Evolutionary conservation across 495 filamentous ascomycete species (phyloP).

Genomic region (Penicillium mononematosum): DNA sequence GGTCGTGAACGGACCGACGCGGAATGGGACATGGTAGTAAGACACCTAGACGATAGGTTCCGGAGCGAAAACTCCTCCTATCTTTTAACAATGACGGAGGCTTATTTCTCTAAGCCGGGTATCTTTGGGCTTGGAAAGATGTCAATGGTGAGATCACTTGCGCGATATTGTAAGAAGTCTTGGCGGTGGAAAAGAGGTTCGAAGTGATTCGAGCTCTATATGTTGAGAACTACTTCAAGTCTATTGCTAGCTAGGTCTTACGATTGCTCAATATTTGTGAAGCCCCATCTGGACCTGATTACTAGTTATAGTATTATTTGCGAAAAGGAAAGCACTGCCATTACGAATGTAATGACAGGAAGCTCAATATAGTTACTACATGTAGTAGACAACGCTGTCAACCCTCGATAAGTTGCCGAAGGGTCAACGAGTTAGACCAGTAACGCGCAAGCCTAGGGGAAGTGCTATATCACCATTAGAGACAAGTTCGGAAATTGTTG

Average conservation of each 20-base stretch:
- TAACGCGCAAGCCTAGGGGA: too few relatives aligned
- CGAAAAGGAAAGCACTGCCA: too few relatives aligned
- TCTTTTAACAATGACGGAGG: background rate
- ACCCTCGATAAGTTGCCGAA: too few relatives aligned
- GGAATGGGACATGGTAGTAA: background rate
- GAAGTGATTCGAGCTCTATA: background rate
- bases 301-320: too few relatives aligned
- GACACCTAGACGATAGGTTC: too few relatives aligned
- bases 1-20: background rate
- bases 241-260: background rate
- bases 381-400: too few relatives aligned
- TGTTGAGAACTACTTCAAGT: background rate
- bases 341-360: too few relatives aligned
- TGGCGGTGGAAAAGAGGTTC: background rate
- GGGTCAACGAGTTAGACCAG: too few relatives aligned
- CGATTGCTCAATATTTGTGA: background rate
- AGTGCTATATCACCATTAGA: too few relatives aligned
- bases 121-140: background rate
- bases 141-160: background rate
- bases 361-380: too few relatives aligned
- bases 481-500: too few relatives aligned
- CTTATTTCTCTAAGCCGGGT: background rate
- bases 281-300: background rate
- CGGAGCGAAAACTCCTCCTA: background rate
- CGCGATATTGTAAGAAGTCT: background rate